phyloP scores from a whole-genome alignment of 2,329 filamentous ascomycete species.

The Alternaria infectoria region DNA sequence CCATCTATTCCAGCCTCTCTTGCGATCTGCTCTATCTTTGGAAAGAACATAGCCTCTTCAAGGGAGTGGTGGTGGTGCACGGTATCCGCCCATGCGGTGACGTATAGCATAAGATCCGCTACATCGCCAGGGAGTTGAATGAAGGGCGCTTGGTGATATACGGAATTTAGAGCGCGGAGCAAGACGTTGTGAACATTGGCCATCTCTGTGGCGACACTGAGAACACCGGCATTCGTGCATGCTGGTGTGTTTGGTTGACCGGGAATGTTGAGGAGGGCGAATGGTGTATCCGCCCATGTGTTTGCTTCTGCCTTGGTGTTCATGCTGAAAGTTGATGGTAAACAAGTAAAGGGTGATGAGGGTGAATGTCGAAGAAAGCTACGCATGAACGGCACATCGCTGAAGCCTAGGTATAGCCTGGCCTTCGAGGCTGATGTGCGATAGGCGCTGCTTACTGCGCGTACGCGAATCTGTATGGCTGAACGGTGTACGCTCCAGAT shows the following conservation, averaged over 20 bases:
- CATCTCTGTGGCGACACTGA: constrained; percentile 41
- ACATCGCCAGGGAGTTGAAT: constrained; percentile 26
- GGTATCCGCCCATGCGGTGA: constrained; percentile 41
- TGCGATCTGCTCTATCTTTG: constrained; percentile 41
- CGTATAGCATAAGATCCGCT: constrained; percentile 38
- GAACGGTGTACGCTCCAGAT: background rate
- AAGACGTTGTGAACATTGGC: constrained; percentile 46
- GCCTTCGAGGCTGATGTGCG: background rate
- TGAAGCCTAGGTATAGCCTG: background rate
- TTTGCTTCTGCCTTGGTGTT: background rate
- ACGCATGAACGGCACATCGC: background rate
- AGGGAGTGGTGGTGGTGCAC: constrained; percentile 47
- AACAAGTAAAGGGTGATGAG: background rate
- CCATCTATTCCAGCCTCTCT: constrained; percentile 20
- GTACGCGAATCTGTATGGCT: background rate
- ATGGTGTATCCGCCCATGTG: constrained; percentile 20
- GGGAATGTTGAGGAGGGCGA: constrained; percentile 17
- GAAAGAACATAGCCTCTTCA: constrained; percentile 48
- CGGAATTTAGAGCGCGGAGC: constrained; percentile 45
- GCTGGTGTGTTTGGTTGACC: constrained; percentile 10
- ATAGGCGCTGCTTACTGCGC: background rate
- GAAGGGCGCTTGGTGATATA: constrained; percentile 43
- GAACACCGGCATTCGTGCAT: constrained; percentile 41
- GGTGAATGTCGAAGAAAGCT: background rate
- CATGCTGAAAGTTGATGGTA: background rate